These are phyloP conservation scores for Solanum stenotomum DNA, from an alignment of 257 asterid genomes.

Conservation along the genomic window DNA sequence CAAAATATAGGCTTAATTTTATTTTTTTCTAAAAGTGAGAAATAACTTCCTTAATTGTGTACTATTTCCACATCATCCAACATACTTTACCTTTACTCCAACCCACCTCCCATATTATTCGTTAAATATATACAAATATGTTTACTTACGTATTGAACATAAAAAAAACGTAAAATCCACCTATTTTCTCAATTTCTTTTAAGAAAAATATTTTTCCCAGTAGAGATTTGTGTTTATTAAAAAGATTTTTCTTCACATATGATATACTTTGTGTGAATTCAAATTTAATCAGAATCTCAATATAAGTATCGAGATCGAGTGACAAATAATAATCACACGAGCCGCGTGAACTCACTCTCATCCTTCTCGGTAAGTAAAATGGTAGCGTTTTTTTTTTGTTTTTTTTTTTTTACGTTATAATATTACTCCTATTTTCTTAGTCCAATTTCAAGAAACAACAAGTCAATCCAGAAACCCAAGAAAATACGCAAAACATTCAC, in stretches of 20 bases:
- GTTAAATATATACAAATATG: too few relatives aligned
- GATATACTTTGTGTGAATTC: too few relatives aligned
- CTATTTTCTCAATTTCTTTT: too few relatives aligned
- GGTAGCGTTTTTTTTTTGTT: background rate
- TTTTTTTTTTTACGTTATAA: background rate
- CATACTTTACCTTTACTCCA: background rate
- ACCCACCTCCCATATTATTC: background rate
- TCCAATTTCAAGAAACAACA: background rate
- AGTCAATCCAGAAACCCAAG: constrained; percentile 29
- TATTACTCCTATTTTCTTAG: background rate
- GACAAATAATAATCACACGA: too few relatives aligned
- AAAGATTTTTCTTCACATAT: too few relatives aligned
- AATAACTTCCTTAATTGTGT: too few relatives aligned
- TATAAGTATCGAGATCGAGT: too few relatives aligned
- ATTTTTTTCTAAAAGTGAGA: too few relatives aligned
- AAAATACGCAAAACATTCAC: constrained; percentile 6
- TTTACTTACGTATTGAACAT: background rate
- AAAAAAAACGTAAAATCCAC: too few relatives aligned
- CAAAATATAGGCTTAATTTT: background rate
- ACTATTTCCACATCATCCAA: too few relatives aligned
- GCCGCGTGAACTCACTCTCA: background rate
- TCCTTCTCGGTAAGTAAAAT: background rate
- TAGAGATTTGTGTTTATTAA: too few relatives aligned
- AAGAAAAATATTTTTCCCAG: rapidly evolving
- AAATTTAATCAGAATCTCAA: too few relatives aligned